Conservation (phyloP, 2,329 filamentous ascomycete species). For the Stemphylium lycopersici region DNA sequence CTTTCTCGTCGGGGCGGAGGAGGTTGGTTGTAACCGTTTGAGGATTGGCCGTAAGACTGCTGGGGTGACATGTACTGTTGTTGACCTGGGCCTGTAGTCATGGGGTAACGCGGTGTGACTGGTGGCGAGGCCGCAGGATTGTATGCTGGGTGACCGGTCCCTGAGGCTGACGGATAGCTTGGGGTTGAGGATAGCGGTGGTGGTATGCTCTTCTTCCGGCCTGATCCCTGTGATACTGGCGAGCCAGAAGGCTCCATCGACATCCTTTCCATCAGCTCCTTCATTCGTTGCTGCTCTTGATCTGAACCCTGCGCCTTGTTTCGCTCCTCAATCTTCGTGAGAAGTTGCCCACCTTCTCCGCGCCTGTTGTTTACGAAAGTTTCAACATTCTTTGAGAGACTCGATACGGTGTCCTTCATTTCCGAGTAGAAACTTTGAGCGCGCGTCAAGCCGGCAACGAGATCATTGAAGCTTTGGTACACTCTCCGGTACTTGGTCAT, state of each 20-base stretch:
- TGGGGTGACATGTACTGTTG: conserved; percentile 45
- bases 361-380: conserved; percentile 94
- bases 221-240: conserved; percentile 38
- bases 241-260: conserved; percentile 69
- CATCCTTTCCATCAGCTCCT: conserved; percentile 93
- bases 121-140: conserved; percentile 57
- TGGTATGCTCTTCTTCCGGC: conserved; percentile 48
- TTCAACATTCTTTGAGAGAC: conserved; percentile 92
- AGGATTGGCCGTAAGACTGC: conserved; percentile 30
- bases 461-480: conserved; percentile 89
- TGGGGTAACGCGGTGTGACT: conserved; percentile 54
- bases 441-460: conserved; percentile 82
- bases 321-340: conserved; percentile 85
- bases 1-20: conserved; percentile 43
- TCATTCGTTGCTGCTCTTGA: conserved; percentile 81
- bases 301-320: conserved; percentile 76
- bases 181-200: conserved; percentile 45
- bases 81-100: conserved; percentile 37
- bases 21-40: conserved; percentile 37
- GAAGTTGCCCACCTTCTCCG: conserved; percentile 86
- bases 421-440: conserved; percentile 94
- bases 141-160: conserved; percentile 53
- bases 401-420: conserved; percentile 94
- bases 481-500: conserved; percentile 88
- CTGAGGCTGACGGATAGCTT: conserved; percentile 46